These are phyloP conservation scores for Vitis cinerea DNA, from an alignment of 164 flowering plant genomes.

Conservation along the genomic window DNA sequence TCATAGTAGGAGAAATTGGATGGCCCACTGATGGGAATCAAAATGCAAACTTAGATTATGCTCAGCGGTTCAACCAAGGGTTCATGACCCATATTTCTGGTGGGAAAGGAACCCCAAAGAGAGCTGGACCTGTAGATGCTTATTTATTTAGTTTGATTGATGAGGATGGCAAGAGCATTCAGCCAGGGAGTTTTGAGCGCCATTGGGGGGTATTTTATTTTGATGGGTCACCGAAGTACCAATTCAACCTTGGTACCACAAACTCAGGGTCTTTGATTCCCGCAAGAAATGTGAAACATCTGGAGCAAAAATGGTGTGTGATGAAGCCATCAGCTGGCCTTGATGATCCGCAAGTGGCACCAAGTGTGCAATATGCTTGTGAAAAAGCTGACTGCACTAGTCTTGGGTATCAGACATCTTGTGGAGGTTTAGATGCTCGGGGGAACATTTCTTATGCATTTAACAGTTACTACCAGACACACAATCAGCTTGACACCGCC, in stretches of 20 bases:
- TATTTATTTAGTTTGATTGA: slow-evolving; percentile 84
- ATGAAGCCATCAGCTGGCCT: slow-evolving; percentile 52
- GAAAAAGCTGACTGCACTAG: slow-evolving; percentile 70
- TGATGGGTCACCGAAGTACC: slow-evolving; percentile 78
- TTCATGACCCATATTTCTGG: slow-evolving; percentile 60
- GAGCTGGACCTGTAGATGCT: slow-evolving; percentile 68
- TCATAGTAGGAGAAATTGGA: slow-evolving; percentile 86
- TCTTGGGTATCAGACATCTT: slow-evolving; percentile 77
- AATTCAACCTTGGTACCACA: slow-evolving; percentile 65
- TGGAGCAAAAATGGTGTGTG: slow-evolving; percentile 69
- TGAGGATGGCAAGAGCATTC: slow-evolving; percentile 82
- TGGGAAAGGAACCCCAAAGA: slow-evolving; percentile 86
- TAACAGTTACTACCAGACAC: slow-evolving; percentile 75
- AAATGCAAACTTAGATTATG: slow-evolving; percentile 63
- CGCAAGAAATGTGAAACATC: slow-evolving; percentile 48
- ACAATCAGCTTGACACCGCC: slow-evolving; percentile 63
- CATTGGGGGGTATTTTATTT: slow-evolving; percentile 83
- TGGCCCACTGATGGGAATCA: slow-evolving; percentile 94
- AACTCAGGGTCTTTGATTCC: slow-evolving; percentile 43
- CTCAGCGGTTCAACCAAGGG: slow-evolving; percentile 86
- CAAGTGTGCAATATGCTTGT: slow-evolving; percentile 81
- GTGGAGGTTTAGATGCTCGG: slow-evolving; percentile 50
- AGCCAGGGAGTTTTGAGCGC: slow-evolving; percentile 85
- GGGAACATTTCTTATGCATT: slow-evolving; percentile 88
- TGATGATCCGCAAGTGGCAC: slow-evolving; percentile 52